These are phyloP conservation scores for Nothopassalora personata DNA, from an alignment of 2,329 filamentous ascomycete genomes.

Conservation along the genomic window DNA sequence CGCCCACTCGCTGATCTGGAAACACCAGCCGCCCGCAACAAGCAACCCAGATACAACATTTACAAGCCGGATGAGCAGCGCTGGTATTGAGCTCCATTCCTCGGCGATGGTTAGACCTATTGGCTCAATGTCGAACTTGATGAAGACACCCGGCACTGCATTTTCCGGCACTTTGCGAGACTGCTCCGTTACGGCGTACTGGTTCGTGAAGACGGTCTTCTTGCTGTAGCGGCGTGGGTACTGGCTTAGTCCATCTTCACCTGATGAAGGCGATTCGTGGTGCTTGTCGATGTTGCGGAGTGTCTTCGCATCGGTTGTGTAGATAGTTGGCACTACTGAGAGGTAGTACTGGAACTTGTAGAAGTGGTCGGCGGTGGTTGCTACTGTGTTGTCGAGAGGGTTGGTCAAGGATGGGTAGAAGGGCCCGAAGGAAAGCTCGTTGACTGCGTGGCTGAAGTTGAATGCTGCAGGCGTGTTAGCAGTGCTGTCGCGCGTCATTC, in stretches of 20 bases:
- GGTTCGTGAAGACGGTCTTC: constrained; percentile 80
- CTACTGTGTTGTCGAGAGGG: constrained; percentile 86
- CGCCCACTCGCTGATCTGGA: constrained; percentile 75
- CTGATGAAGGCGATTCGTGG: constrained; percentile 39
- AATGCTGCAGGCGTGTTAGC: constrained; percentile 54
- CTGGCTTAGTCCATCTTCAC: constrained; percentile 31
- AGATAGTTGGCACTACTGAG: constrained; percentile 89
- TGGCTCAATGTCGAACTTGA: constrained; percentile 99
- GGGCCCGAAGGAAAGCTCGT: constrained; percentile 93
- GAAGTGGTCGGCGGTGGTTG: constrained; percentile 69
- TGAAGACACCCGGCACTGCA: constrained; percentile 80
- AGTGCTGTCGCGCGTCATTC: background rate
- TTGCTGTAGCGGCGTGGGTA: constrained; percentile 35
- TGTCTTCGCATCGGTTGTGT: constrained; percentile 51
- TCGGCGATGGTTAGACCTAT: constrained; percentile 83
- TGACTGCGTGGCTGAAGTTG: constrained; percentile 97
- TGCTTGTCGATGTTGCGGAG: constrained; percentile 36
- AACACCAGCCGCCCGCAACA: constrained; percentile 91
- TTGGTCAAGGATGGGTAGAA: constrained; percentile 92
- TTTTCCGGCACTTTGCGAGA: constrained; percentile 63
- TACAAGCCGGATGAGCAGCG: constrained; percentile 73
- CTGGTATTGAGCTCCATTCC: constrained; percentile 67
- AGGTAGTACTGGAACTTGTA: constrained; percentile 98
- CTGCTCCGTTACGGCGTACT: constrained; percentile 95
- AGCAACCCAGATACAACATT: constrained; percentile 89